These are phyloP conservation scores for Trichoderma atrobrunneum DNA, from an alignment of 2,329 filamentous ascomycete species.

Conservation along the genomic window DNA sequence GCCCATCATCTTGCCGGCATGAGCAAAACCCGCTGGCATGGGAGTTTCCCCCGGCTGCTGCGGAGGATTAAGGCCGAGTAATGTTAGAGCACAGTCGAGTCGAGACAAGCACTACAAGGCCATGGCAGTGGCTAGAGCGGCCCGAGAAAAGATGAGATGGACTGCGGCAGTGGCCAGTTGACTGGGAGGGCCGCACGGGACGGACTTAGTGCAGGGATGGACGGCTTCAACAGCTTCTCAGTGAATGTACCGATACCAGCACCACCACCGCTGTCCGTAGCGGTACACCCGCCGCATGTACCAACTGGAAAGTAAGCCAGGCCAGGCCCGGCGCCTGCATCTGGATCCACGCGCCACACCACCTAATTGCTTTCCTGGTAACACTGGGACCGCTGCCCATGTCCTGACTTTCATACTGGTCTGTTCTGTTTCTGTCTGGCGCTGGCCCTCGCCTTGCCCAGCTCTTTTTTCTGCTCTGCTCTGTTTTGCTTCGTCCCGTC, in stretches of 20 bases:
- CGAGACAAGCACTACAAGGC: not conserved
- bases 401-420: not conserved
- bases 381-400: constrained; percentile 5
- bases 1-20: not conserved
- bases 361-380: constrained; percentile 1
- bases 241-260: not conserved
- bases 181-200: not conserved
- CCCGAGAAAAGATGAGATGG: constrained; percentile 13
- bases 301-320: not conserved
- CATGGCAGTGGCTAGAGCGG: not conserved
- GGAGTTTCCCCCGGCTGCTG: not conserved
- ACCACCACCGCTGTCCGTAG: not conserved
- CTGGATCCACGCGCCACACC: constrained; percentile 11
- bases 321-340: not conserved
- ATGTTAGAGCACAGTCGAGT: not conserved
- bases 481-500: not conserved
- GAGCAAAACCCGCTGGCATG: not conserved
- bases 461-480: not conserved
- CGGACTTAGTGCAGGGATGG: not conserved
- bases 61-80: not conserved
- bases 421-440: not conserved
- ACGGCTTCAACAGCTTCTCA: not conserved
- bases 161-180: constrained; percentile 11
- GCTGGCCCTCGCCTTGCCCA: not conserved
- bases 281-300: not conserved